Evolutionary conservation across 176 grass and related monocot genomes (phyloP), one percentile per base, ranked within the genome.

Genomic region (Bolboschoenus planiculmis): DNA sequence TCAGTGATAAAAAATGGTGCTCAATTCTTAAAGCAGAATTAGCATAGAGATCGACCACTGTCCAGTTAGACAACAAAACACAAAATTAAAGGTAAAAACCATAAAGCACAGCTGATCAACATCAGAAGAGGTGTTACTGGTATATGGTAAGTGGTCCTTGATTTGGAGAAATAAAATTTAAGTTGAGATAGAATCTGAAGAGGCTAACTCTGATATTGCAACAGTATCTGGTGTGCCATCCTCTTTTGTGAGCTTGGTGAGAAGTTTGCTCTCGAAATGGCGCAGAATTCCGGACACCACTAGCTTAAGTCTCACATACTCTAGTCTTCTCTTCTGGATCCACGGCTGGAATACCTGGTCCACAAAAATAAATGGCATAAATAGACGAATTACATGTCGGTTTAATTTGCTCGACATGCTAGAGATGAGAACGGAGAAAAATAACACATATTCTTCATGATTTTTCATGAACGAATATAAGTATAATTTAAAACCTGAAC

Each of bases 261-360:
- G 84, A 54, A 76, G 44, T 85, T 87, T 42, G 75, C 54, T 92
- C 61, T 98, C 92, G 82, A 88, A 89, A 60, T 93, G 88, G 47
- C 56, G 92, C 24, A 98, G 85, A 90, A 95, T 82, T 78, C 96
- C 96, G 51, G 90, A 95, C 82, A 98, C 93, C 31, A 98, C 84
- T 48, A 91, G 90, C 80, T 95, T 98, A 44, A 86, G 86, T 61
- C 86, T 88, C 87, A 87, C 81, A 83, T 95, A 98, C 62, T 89
- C 90, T 83, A 98, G 72, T 79, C 91, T 91, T 78, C 92, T 86
- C 79, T 83, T 85, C 87, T 98, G 95, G 59, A 98, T 88, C 95
- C 89, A 93, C 67, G 95, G 95, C 79, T 98, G 95, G 85, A 90
- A 93, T 60, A 98, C 33, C 92, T 98, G 85, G 47, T 59, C 14